phyloP scores from a whole-genome alignment of 2,329 filamentous ascomycete genomes.

The Alternaria panax region DNA sequence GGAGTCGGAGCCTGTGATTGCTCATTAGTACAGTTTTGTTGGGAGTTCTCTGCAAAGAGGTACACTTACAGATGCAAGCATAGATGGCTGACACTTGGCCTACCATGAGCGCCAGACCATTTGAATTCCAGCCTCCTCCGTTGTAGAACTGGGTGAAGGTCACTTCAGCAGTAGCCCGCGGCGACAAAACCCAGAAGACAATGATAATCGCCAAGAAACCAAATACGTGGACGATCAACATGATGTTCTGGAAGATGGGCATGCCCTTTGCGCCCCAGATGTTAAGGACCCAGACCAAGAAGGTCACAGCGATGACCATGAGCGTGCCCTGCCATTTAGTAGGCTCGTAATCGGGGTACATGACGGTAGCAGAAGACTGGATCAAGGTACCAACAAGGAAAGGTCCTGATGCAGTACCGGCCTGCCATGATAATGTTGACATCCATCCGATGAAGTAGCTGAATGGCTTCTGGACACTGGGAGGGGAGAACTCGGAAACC shows the following conservation, averaged over 20 bases:
- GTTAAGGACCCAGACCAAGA: slow-evolving; percentile 55
- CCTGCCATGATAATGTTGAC: slow-evolving; percentile 59
- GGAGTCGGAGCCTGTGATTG: slow-evolving; percentile 46
- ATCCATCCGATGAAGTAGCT: slow-evolving; percentile 56
- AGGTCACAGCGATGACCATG: slow-evolving; percentile 56
- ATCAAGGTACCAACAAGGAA: slow-evolving; percentile 59
- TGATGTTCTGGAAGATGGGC: slow-evolving; percentile 47
- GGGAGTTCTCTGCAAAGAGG: background rate
- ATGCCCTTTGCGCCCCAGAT: slow-evolving; percentile 41
- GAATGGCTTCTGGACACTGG: slow-evolving; percentile 36
- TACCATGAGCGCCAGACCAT: slow-evolving; percentile 50
- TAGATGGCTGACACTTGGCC: slow-evolving; percentile 52
- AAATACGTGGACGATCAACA: slow-evolving; percentile 52
- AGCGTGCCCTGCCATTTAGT: slow-evolving; percentile 59
- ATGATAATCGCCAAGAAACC: slow-evolving; percentile 56
- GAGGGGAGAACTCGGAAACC: slow-evolving; percentile 46
- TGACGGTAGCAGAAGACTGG: slow-evolving; percentile 52
- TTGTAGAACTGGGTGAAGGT: slow-evolving; percentile 49
- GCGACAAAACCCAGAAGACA: slow-evolving; percentile 48
- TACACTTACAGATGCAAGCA: slow-evolving; percentile 41
- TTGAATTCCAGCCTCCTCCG: slow-evolving; percentile 49
- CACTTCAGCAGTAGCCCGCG: slow-evolving; percentile 35
- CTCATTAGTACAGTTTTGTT: slow-evolving; percentile 13
- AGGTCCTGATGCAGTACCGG: slow-evolving; percentile 57
- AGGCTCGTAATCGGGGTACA: slow-evolving; percentile 53